Evolutionary conservation across 2,329 filamentous ascomycete genomes (phyloP), one percentile per base, ranked within the genome.

Genomic region (Rhynchosporium agropyri): DNA sequence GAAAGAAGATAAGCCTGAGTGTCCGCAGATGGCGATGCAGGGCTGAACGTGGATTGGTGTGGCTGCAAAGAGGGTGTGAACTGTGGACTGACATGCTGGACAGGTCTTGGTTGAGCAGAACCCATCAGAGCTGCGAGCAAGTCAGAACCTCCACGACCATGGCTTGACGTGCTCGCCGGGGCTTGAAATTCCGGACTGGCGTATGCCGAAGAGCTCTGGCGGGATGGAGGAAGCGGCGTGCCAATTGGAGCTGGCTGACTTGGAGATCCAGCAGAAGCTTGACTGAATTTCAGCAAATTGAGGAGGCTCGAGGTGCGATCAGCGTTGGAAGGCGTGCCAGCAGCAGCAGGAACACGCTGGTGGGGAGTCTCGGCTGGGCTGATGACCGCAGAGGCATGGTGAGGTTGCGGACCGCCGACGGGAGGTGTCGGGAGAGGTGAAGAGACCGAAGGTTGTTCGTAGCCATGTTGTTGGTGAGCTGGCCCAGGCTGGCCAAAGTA

Each of bases 1-100:
- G 91, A 89, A 66, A 98, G 85, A 54, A 99, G 81, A 73, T 95
- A 90, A 67, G 94, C 88, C 76, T 96, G 90, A 4, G 92, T 91
- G 75, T 92, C 89, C 53, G 86, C 82, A 28, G 83, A 78, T 59
- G 85, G 83, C 49, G 83, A 79, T 31, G 79, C 76, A 77, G 82
- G 84, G 45, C 58, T 63, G 51, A 72, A 73, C 46, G 51, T 66
- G 20, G 62, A 59, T 40, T 64, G 65, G 50, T 64, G 48, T 33
- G 64, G 56, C 53, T 73, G 71, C 40, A 72, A 63, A 50, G 71
- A 63, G 26, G 70, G 63, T 4, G 69, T 38, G 45, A 68, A 67
- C 55, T 69, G 69, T n/a, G 68, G 64, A 53, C 54, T 68, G 26
- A 65, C 33, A 55, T 71, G 70, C 46, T 71, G 69, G 31, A 61